A percentile compares a stretch with the other conserved stretches of the same genome.
Conservation (phyloP, 2,329 filamentous ascomycete genomes). For the Colletotrichum cereale region DNA sequence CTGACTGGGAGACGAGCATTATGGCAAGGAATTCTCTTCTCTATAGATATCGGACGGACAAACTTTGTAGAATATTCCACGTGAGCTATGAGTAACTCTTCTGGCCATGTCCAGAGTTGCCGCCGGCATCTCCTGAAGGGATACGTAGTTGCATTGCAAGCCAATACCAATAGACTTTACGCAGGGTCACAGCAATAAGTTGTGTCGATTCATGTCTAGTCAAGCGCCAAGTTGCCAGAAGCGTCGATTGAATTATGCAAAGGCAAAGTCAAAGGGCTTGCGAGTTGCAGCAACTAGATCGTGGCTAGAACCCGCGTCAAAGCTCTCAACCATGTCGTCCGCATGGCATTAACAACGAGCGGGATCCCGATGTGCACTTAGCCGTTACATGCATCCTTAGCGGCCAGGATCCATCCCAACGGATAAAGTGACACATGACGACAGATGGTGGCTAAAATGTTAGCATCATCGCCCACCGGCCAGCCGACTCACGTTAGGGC, state of each 20-base stretch:
- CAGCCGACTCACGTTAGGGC: neutral
- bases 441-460: neutral
- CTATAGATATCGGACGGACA: neutral
- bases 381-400: neutral
- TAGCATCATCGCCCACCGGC: neutral
- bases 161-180: neutral
- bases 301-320: constrained; percentile 12
- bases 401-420: neutral
- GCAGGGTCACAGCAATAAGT: neutral
- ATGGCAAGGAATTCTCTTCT: neutral
- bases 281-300: neutral
- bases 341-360: neutral
- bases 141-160: too few relatives aligned
- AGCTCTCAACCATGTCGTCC: constrained; percentile 23
- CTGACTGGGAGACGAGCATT: neutral
- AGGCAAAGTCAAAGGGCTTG: neutral
- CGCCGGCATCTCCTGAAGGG: too few relatives aligned
- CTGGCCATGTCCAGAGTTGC: neutral
- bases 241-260: too few relatives aligned
- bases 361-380: constrained; percentile 6
- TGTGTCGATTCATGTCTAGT: neutral
- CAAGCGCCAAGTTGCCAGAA: neutral
- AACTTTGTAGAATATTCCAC: neutral
- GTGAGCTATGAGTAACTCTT: neutral
- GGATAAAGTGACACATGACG: neutral